Conservation (phyloP, 768 basidiomycete species). For the Lentinula guzmanii region DNA sequence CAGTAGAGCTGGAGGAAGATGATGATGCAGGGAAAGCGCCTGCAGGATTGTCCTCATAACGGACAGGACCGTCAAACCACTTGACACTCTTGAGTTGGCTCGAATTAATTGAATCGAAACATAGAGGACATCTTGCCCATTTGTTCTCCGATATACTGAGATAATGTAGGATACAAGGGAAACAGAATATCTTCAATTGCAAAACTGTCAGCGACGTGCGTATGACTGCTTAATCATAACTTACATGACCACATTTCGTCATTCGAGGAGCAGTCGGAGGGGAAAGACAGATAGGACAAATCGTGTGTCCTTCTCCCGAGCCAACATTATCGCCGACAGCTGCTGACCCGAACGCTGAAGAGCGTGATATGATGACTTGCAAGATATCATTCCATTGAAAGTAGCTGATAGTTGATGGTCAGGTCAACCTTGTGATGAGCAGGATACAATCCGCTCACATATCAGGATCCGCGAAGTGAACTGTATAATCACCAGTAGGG, state of each 20-base stretch:
- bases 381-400: slow-evolving; percentile 96
- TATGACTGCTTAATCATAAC: slow-evolving; percentile 25
- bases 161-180: slow-evolving; percentile 90
- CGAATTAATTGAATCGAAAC: slow-evolving; percentile 89
- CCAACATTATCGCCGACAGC: slow-evolving; percentile 32
- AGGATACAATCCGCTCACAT: slow-evolving; percentile 50
- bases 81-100: slow-evolving; percentile 89
- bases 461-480: slow-evolving; percentile 96
- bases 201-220: not conserved
- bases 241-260: slow-evolving; percentile 97
- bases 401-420: slow-evolving; percentile 45
- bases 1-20: slow-evolving; percentile 39
- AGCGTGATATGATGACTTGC: slow-evolving; percentile 88
- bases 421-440: not conserved
- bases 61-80: slow-evolving; percentile 63
- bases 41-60: slow-evolving; percentile 25
- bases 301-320: slow-evolving; percentile 57
- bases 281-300: slow-evolving; percentile 94
- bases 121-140: slow-evolving; percentile 93
- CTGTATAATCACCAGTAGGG: slow-evolving; percentile 86
- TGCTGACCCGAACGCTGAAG: slow-evolving; percentile 63
- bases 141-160: slow-evolving; percentile 81
- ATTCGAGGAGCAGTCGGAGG: slow-evolving; percentile 85
- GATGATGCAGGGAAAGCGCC: slow-evolving; percentile 27
- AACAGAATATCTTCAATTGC: slow-evolving; percentile 76